These are phyloP conservation scores for Umbelopsis ramanniana DNA, from an alignment of 192 early-diverging fungal genomes.

Conservation along the genomic window DNA sequence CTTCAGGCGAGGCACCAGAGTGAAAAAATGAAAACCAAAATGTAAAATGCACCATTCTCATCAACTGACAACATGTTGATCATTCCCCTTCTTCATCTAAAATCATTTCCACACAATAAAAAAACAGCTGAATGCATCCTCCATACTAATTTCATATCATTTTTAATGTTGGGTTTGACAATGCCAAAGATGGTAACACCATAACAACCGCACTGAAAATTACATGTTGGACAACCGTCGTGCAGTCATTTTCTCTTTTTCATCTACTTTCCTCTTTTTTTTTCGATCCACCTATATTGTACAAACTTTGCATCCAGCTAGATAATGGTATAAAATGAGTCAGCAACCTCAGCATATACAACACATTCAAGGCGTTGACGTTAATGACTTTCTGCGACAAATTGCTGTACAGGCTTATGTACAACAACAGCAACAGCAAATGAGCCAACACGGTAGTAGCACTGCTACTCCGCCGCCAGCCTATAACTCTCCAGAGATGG, in stretches of 20 bases:
- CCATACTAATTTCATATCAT: not conserved
- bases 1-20: not conserved
- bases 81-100: no score
- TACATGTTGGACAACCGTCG: not conserved
- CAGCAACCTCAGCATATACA: slow-evolving; percentile 4
- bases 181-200: slow-evolving; percentile 15
- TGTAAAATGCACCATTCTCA: no score
- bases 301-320: not conserved
- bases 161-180: not conserved
- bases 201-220: slow-evolving; percentile 17
- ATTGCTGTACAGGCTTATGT: not conserved
- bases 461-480: slow-evolving; percentile 7
- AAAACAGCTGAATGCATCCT: no score
- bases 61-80: no score
- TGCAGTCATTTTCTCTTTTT: not conserved
- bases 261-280: not conserved
- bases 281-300: not conserved
- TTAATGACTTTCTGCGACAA: slow-evolving; percentile 2
- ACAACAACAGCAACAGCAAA: not conserved
- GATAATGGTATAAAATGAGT: not conserved
- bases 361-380: slow-evolving; percentile 8
- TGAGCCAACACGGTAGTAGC: not conserved
- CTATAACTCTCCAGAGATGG: slow-evolving; percentile 11
- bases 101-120: no score
- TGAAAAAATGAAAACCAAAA: not conserved